Percentiles rank a stretch among this genome's conserved stretches.
These are phyloP conservation scores for Hyphopichia wangnamkhiaoensis DNA, from an alignment of 1,139 yeast species.

Conservation along the genomic window DNA sequence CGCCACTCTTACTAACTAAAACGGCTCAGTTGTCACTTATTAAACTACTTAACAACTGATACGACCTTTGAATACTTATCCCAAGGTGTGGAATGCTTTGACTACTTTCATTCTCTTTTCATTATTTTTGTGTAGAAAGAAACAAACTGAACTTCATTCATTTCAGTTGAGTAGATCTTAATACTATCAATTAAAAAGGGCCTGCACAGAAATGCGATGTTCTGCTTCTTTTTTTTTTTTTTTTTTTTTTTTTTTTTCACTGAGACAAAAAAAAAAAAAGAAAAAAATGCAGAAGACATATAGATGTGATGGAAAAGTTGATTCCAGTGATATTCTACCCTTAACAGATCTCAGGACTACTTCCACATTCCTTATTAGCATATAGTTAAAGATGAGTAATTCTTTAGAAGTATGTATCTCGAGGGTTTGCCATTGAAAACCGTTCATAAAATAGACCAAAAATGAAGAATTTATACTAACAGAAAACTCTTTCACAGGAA, in stretches of 20 bases:
- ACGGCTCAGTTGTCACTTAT: too few species aligned
- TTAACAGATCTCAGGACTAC: too few species aligned
- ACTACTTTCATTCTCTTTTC: neutral
- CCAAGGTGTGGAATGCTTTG: too few species aligned
- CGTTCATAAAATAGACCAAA: neutral
- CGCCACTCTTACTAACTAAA: too few species aligned
- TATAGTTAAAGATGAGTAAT: conserved; percentile 35
- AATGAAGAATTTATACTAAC: conserved; percentile 21
- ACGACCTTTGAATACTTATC: too few species aligned
- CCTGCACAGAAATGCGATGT: conserved; percentile 2
- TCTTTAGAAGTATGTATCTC: conserved; percentile 53
- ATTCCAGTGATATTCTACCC: too few species aligned
- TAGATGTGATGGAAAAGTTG: neutral
- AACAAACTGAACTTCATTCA: neutral
- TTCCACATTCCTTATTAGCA: too few species aligned
- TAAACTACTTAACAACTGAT: too few species aligned
- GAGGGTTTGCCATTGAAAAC: neutral
- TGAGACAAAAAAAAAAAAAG: neutral
- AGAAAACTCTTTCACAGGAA: conserved; percentile 51
- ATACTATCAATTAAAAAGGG: neutral
- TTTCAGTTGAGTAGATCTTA: too few species aligned
- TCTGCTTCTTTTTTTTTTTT: too few species aligned
- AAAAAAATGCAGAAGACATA: neutral
- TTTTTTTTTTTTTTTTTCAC: too few species aligned
- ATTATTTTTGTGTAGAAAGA: neutral